phyloP scores from a whole-genome alignment of 306 rosid species.

The Ziziphus jujuba region DNA sequence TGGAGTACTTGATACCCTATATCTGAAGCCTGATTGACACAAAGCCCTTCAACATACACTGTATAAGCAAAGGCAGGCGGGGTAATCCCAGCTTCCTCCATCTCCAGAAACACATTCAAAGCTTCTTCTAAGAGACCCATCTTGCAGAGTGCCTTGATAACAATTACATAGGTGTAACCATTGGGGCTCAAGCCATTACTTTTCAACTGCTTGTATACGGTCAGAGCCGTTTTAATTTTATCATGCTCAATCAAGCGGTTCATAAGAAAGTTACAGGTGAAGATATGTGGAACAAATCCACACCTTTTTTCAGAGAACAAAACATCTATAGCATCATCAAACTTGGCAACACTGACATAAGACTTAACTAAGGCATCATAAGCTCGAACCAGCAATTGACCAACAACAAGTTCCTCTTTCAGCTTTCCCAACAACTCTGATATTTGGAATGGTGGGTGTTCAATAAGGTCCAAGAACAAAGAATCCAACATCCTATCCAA shows the following conservation, averaged over 20 bases:
- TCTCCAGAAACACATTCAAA: slow-evolving; percentile 49
- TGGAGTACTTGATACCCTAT: slow-evolving; percentile 58
- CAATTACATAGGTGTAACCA: slow-evolving; percentile 60
- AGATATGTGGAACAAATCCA: slow-evolving; percentile 59
- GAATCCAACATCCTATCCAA: slow-evolving; percentile 52
- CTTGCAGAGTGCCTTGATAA: slow-evolving; percentile 71
- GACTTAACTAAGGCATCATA: slow-evolving; percentile 61
- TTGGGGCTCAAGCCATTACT: slow-evolving; percentile 70
- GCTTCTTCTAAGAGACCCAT: slow-evolving; percentile 51
- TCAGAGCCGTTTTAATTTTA: slow-evolving; percentile 45
- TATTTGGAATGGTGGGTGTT: slow-evolving; percentile 28
- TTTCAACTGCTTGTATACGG: slow-evolving; percentile 55
- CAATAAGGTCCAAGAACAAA: slow-evolving; percentile 54
- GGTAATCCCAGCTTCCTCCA: slow-evolving; percentile 55
- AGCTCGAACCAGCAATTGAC: slow-evolving; percentile 40
- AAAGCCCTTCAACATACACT: slow-evolving; percentile 68
- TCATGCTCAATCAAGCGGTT: slow-evolving; percentile 56
- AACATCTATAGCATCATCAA: slow-evolving; percentile 67
- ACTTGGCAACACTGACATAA: slow-evolving; percentile 55
- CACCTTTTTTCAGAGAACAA: slow-evolving; percentile 44
- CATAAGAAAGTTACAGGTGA: slow-evolving; percentile 64
- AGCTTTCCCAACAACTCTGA: slow-evolving; percentile 45
- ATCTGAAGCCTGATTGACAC: slow-evolving; percentile 46
- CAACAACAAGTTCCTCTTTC: slow-evolving; percentile 28
- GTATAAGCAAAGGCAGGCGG: slow-evolving; percentile 51